Percentiles rank a stretch among this genome's conserved stretches.
These are phyloP conservation scores for Fusarium globosum DNA, from an alignment of 2,329 filamentous ascomycete genomes.

Conservation along the genomic window DNA sequence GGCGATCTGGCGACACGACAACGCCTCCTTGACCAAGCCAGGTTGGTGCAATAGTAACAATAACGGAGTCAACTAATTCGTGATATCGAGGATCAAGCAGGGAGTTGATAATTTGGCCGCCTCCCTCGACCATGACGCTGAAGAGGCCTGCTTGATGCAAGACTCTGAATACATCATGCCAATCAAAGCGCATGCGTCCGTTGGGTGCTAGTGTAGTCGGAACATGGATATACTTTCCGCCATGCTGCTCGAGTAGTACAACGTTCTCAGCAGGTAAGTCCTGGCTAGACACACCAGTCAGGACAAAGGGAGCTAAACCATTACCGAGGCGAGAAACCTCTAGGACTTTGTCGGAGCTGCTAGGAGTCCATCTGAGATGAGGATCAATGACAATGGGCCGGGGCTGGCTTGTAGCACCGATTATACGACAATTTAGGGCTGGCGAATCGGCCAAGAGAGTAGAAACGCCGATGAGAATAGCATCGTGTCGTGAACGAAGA, in stretches of 20 bases:
- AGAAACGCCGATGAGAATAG: slow-evolving; percentile 85
- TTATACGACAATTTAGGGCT: slow-evolving; percentile 82
- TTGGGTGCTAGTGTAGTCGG: slow-evolving; percentile 50
- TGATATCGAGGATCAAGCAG: slow-evolving; percentile 73
- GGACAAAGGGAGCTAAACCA: slow-evolving; percentile 79
- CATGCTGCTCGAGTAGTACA: slow-evolving; percentile 58
- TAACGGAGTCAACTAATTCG: slow-evolving; percentile 77
- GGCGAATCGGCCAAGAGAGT: slow-evolving; percentile 90
- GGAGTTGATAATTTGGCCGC: slow-evolving; percentile 83
- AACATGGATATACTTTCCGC: slow-evolving; percentile 64
- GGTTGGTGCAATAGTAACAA: slow-evolving; percentile 89
- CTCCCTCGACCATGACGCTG: slow-evolving; percentile 94
- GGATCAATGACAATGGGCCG: slow-evolving; percentile 87
- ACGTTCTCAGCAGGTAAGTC: slow-evolving; percentile 58
- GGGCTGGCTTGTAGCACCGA: slow-evolving; percentile 73
- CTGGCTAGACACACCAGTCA: slow-evolving; percentile 62
- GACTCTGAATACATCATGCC: slow-evolving; percentile 71
- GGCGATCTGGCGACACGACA: slow-evolving; percentile 76
- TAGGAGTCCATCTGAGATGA: slow-evolving; percentile 75
- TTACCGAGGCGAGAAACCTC: slow-evolving; percentile 70
- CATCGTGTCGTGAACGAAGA: slow-evolving; percentile 83
- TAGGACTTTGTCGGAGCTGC: slow-evolving; percentile 71
- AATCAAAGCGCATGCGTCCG: slow-evolving; percentile 63
- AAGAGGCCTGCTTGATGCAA: slow-evolving; percentile 70
- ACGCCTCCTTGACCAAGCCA: slow-evolving; percentile 91